Evolutionary conservation across 352 stramenopile species (phyloP).

Genomic region (Albugo candida): DNA sequence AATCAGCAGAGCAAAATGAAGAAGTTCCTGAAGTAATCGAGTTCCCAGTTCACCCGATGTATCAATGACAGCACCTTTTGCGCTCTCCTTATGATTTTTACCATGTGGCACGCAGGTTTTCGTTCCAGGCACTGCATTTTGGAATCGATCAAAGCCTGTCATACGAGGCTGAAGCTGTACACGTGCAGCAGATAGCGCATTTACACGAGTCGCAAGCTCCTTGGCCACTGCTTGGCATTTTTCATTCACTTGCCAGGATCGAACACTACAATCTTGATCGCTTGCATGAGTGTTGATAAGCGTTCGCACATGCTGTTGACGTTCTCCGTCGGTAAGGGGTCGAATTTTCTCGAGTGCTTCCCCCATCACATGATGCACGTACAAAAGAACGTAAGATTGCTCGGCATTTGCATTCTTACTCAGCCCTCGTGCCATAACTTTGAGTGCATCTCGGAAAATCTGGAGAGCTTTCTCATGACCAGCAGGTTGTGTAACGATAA

Average conservation of each 20-base stretch:
- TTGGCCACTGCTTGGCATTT: slow-evolving; percentile 44
- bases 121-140: slow-evolving; percentile 18
- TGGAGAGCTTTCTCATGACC: slow-evolving; percentile 31
- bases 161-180: slow-evolving; percentile 48
- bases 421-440: slow-evolving; percentile 53
- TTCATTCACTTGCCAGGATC: slow-evolving; percentile 62
- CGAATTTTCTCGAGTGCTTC: slow-evolving; percentile 52
- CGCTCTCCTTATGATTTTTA: background rate
- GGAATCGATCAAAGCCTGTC: slow-evolving; percentile 56
- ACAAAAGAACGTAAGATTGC: slow-evolving; percentile 68
- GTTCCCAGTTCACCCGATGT: background rate
- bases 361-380: slow-evolving; percentile 68
- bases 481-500: slow-evolving; percentile 33
- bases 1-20: slow-evolving; percentile 68
- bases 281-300: slow-evolving; percentile 9
- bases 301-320: slow-evolving; percentile 26
- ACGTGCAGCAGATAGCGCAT: slow-evolving; percentile 22
- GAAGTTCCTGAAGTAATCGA: slow-evolving; percentile 60
- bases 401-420: slow-evolving; percentile 72
- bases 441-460: slow-evolving; percentile 56
- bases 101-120: background rate
- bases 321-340: slow-evolving; percentile 41
- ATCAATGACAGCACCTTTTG: slow-evolving; percentile 1
- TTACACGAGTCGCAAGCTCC: slow-evolving; percentile 39
- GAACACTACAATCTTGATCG: slow-evolving; percentile 11